phyloP scores from a whole-genome alignment of 2,329 filamentous ascomycete genomes.

The Ophiocordyceps robertsii region DNA sequence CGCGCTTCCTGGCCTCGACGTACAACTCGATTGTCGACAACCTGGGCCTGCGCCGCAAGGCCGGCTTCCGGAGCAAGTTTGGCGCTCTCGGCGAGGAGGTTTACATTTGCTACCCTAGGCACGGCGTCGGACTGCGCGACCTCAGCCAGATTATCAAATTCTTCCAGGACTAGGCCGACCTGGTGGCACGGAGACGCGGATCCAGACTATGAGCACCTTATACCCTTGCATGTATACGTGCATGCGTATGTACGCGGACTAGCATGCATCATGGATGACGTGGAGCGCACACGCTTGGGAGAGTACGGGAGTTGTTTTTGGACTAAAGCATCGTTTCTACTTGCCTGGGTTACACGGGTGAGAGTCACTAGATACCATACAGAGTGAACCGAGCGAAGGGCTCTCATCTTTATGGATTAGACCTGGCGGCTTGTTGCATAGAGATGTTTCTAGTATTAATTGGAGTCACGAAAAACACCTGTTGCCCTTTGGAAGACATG shows the following conservation, averaged over 20 bases:
- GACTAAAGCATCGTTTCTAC: too few relatives aligned
- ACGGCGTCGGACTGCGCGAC: slow-evolving; percentile 70
- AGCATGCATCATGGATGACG: background rate
- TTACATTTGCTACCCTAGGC: slow-evolving; percentile 81
- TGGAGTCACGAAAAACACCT: too few relatives aligned
- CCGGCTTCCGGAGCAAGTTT: slow-evolving; percentile 82
- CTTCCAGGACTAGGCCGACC: slow-evolving; percentile 51
- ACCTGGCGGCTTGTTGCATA: too few relatives aligned
- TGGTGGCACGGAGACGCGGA: background rate
- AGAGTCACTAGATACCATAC: too few relatives aligned
- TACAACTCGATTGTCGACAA: slow-evolving; percentile 75
- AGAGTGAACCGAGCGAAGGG: too few relatives aligned
- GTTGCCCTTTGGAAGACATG: too few relatives aligned
- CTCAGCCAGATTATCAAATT: slow-evolving; percentile 80
- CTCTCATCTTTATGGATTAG: too few relatives aligned
- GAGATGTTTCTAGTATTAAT: too few relatives aligned
- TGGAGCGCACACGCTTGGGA: too few relatives aligned
- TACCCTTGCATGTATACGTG: too few relatives aligned
- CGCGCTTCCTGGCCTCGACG: slow-evolving; percentile 68
- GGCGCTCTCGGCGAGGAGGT: slow-evolving; percentile 72
- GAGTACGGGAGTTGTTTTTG: too few relatives aligned
- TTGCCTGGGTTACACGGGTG: too few relatives aligned
- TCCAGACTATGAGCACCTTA: background rate
- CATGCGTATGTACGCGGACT: background rate
- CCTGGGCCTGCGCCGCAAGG: slow-evolving; percentile 71